Conservation (phyloP, 1,139 yeast species). For the Kodamaea fungicola region DNA sequence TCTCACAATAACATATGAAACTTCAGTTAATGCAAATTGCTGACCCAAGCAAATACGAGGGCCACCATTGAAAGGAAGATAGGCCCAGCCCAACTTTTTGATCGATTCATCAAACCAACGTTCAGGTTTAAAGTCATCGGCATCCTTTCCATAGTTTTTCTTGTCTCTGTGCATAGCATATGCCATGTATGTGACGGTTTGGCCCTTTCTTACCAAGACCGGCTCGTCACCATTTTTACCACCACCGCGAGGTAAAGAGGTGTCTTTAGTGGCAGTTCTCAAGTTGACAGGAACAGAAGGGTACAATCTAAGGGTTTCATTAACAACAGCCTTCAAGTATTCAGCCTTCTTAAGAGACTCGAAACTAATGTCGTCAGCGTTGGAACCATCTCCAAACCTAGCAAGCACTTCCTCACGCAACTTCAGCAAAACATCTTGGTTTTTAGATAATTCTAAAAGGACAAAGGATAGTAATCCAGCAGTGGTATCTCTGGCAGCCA, state of each 20-base stretch:
- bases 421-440: conserved; percentile 18
- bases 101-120: conserved; percentile 43
- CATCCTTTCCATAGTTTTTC: conserved; percentile 47
- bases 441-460: conserved; percentile 38
- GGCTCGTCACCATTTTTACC: conserved; percentile 44
- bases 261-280: conserved; percentile 43
- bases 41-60: conserved; percentile 45
- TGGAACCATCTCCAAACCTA: conserved; percentile 34
- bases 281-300: conserved; percentile 56
- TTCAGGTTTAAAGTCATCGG: conserved; percentile 46
- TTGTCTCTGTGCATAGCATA: conserved; percentile 45
- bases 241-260: conserved; percentile 52
- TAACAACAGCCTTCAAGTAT: conserved; percentile 45
- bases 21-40: conserved; percentile 51
- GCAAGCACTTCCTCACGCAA: background rate
- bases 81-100: conserved; percentile 40
- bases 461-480: conserved; percentile 44
- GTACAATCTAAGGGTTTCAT: conserved; percentile 51
- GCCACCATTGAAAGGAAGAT: conserved; percentile 44
- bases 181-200: conserved; percentile 41
- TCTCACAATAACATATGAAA: conserved; percentile 43
- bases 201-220: conserved; percentile 44
- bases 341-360: conserved; percentile 49
- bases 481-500: conserved; percentile 48
- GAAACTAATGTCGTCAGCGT: conserved; percentile 36